Percentiles rank a stretch among this genome's conserved stretches.
Evolutionary conservation across 352 stramenopile species (phyloP).

Genomic region (Globisporangium sylvaticum): DNA sequence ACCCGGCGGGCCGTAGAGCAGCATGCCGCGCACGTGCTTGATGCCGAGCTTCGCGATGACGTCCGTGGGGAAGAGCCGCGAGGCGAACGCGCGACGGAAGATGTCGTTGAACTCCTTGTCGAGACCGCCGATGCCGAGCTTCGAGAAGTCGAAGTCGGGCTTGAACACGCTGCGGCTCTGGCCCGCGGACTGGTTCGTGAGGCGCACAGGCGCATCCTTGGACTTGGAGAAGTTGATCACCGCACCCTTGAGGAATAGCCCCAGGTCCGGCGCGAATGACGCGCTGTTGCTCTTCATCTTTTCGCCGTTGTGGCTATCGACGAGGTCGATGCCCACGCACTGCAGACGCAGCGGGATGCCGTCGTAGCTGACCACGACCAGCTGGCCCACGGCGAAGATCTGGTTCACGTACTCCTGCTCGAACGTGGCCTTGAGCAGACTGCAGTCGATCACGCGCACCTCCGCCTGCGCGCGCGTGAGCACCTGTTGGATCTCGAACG

Average conservation of each 20-base stretch:
- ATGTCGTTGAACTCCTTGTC: constrained; percentile 99
- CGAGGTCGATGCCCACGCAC: constrained; percentile 48
- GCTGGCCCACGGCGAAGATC: constrained; percentile 68
- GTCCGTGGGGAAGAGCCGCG: constrained; percentile 94
- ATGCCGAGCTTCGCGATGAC: constrained; percentile 98
- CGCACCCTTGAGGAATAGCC: constrained; percentile 55
- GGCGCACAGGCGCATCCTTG: constrained; percentile 70
- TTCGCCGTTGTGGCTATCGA: constrained; percentile 36
- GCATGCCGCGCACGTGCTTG: constrained; percentile 96
- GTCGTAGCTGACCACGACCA: constrained; percentile 62
- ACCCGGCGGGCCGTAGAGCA: constrained; percentile 82
- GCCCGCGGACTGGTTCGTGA: constrained; percentile 78
- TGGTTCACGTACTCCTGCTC: constrained; percentile 71
- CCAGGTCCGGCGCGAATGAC: constrained; percentile 39
- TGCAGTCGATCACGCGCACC: constrained; percentile 69
- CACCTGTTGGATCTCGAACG: constrained; percentile 78
- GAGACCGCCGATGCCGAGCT: constrained; percentile 98
- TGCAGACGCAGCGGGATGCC: constrained; percentile 65
- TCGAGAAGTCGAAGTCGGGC: constrained; percentile 97
- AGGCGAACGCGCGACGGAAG: constrained; percentile 98
- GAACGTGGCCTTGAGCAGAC: constrained; percentile 59
- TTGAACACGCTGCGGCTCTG: constrained; percentile 89
- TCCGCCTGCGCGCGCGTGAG: constrained; percentile 65
- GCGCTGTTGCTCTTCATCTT: constrained; percentile 10
- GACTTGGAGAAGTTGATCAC: constrained; percentile 78